Conservation (phyloP, 768 basidiomycete genomes). For the Mycena olivaceomarginata region DNA sequence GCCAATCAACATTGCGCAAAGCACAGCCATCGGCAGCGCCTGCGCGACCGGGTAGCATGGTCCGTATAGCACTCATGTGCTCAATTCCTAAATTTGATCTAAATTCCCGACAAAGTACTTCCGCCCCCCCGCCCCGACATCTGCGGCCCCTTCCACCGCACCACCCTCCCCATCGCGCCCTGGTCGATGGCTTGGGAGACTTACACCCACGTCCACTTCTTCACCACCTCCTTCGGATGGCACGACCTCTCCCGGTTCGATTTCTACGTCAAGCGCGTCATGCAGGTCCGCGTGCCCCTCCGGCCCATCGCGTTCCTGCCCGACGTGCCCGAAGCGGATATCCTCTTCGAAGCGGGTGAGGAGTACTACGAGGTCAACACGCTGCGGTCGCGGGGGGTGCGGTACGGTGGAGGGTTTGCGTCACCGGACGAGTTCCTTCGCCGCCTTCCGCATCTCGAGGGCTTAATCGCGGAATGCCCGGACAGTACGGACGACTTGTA, state of each 20-base stretch:
- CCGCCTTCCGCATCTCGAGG: not conserved
- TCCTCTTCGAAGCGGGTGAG: not conserved
- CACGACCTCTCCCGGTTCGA: not conserved
- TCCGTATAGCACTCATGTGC: too few species aligned
- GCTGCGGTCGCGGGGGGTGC: not conserved
- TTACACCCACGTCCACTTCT: not conserved
- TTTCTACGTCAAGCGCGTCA: not conserved
- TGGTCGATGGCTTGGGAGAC: not conserved
- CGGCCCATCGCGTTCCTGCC: not conserved
- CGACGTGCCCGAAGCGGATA: not conserved
- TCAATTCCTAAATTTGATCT: too few species aligned
- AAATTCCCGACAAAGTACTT: too few species aligned
- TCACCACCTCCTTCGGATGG: not conserved
- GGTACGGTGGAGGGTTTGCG: not conserved
- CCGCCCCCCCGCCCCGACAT: too few species aligned
- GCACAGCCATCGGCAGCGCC: too few species aligned
- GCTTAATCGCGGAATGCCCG: not conserved
- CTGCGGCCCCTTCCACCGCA: constrained; percentile 6
- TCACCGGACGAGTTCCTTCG: not conserved
- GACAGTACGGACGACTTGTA: not conserved
- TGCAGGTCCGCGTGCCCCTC: not conserved
- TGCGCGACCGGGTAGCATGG: too few species aligned
- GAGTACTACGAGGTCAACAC: not conserved
- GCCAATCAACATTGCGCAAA: too few species aligned
- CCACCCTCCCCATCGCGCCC: not conserved